Conservation (phyloP, 2,329 filamentous ascomycete species). For the Laburnicola sp. region DNA sequence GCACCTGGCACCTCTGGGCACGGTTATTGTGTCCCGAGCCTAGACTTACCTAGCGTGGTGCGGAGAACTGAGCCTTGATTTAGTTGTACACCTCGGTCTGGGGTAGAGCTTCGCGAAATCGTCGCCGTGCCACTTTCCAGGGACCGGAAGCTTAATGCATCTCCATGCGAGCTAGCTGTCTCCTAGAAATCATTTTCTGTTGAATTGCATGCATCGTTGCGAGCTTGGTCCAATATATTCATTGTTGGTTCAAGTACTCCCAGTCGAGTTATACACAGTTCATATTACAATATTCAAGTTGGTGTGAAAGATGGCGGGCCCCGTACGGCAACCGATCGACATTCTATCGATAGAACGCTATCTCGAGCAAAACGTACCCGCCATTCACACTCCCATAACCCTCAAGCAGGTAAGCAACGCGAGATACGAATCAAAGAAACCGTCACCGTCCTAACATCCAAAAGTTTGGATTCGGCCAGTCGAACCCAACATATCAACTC, state of each 20-base stretch:
- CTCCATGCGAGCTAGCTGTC: neutral
- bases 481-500: conserved; percentile 90
- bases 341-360: conserved; percentile 75
- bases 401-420: conserved; percentile 72
- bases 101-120: conserved; percentile 8
- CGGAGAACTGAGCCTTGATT: conserved; percentile 13
- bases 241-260: no score
- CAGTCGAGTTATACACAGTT: no score
- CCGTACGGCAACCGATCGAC: conserved; percentile 85
- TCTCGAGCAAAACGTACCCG: conserved; percentile 72
- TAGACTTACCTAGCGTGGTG: conserved; percentile 13
- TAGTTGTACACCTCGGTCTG: conserved; percentile 17
- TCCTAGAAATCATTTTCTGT: neutral
- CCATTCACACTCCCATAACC: conserved; percentile 77
- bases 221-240: no score
- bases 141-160: neutral
- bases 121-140: conserved; percentile 3
- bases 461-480: conserved; percentile 92
- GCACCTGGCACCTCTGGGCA: neutral
- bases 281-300: neutral
- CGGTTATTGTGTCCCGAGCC: conserved; percentile 21
- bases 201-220: no score
- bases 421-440: no score
- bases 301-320: conserved; percentile 68
- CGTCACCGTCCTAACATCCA: neutral